These are phyloP conservation scores for Cladosporium sp. DNA, from an alignment of 2,329 filamentous ascomycete genomes.

Conservation along the genomic window DNA sequence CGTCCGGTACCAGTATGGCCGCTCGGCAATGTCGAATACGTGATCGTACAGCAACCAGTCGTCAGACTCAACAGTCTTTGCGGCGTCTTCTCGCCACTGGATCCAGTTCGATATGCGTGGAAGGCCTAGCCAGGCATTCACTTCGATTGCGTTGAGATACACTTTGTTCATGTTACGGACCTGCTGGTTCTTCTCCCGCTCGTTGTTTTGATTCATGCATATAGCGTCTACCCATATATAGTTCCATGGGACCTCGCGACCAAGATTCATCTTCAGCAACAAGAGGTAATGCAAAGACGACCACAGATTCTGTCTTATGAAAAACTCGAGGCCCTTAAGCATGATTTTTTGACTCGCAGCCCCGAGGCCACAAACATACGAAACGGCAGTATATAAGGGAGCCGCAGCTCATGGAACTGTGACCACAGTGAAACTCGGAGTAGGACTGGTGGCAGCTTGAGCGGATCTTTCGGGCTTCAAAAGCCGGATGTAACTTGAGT, in stretches of 20 bases:
- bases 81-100: neutral
- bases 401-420: neutral
- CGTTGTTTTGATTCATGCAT: neutral
- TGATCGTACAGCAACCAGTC: neutral
- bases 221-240: neutral
- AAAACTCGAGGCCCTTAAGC: neutral
- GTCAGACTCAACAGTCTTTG: neutral
- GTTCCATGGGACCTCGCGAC: neutral
- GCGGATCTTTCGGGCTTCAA: neutral
- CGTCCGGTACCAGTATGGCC: neutral
- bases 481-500: neutral
- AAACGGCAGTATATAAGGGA: neutral
- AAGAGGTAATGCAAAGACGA: neutral
- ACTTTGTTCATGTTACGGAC: neutral
- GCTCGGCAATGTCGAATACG: neutral
- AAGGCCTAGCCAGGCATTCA: neutral
- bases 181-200: neutral
- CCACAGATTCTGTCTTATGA: neutral
- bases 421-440: neutral
- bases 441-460: neutral
- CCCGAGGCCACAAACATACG: neutral
- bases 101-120: neutral
- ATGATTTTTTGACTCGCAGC: neutral
- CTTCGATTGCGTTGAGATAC: neutral
- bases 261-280: neutral